Evolutionary conservation across 179 eudicot species (phyloP), one percentile per base, ranked within the genome.

Genomic region (Gypsophila paniculata): DNA sequence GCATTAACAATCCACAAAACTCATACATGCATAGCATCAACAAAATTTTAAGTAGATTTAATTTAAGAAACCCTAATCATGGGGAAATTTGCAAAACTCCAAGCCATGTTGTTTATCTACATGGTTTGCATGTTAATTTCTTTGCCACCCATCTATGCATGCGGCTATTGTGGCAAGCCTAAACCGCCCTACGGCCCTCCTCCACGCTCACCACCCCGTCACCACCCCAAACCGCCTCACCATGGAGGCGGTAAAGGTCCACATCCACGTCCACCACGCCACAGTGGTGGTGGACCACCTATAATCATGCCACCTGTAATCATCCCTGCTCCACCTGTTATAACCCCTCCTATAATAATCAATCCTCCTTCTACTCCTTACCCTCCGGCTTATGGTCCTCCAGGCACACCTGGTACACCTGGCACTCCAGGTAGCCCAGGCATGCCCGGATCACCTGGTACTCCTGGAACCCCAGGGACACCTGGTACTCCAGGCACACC

Each of bases 111-210:
- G 61, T 76, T 80, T 53, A 75, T 86, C 26, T 80, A 70, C 82
- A 80, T 88, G 86, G 36, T 85, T 38, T 77, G 71, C 87, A 82
- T 85, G 89, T 44, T 81, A 0, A 81, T 80, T 8, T 68, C 88
- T 26, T 70, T 88, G 68, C 89, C 89, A 44, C 90, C 89, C 39
- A 78, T 83, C 8, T 80, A 82, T 64, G 86, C 93, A 2, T 88
- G 84, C 71, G 82, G 82, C 8, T 76, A 82, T 55, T 90, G 96
- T 77, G 83, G 82, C 29, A 78, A 81, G 11, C 80, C 87, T 22
- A 57, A 72, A 0, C 91, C 88, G 0, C 85, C 85, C 4, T 51
- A 64, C 26, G 62, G 70, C 5, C 44, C 6, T 6, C 36, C 78
- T 25, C 61, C 77, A 59, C 81, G 79, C 8, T 76, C 67, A 59